Evolutionary conservation across 106 monocot species (phyloP).

Genomic region (Posidonia australis): DNA sequence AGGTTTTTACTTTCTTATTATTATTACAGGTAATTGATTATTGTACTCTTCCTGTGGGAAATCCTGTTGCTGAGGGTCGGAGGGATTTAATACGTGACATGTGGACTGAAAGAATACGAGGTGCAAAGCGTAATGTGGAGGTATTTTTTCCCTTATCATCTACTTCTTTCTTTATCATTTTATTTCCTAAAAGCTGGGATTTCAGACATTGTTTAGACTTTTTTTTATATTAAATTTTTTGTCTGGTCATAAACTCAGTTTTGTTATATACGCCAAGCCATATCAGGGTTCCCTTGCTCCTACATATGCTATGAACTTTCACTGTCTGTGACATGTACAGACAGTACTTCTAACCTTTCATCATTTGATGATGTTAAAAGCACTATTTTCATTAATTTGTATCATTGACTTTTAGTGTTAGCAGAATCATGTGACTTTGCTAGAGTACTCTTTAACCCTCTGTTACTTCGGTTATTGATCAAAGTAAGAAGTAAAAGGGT

Average conservation of each 20-base stretch:
- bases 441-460: too few relatives aligned
- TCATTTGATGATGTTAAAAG: background rate
- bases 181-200: too few relatives aligned
- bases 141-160: conserved; percentile 22
- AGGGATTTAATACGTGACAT: conserved; percentile 90
- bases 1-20: background rate
- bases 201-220: too few relatives aligned
- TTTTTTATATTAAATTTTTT: too few relatives aligned
- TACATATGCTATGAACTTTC: background rate
- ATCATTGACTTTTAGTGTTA: too few relatives aligned
- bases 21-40: conserved; percentile 84
- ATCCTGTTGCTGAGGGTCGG: conserved; percentile 63
- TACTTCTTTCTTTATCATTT: background rate
- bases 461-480: too few relatives aligned
- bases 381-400: background rate
- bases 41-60: conserved; percentile 71
- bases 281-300: background rate
- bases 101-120: conserved; percentile 98
- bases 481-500: too few relatives aligned
- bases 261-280: too few relatives aligned
- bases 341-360: too few relatives aligned
- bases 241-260: too few relatives aligned
- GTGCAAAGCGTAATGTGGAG: conserved; percentile 94
- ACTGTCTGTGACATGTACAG: background rate
- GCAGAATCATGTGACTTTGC: too few relatives aligned